These are phyloP conservation scores for Coemansia sp. DNA, from an alignment of 192 early-diverging fungal species.

Conservation along the genomic window DNA sequence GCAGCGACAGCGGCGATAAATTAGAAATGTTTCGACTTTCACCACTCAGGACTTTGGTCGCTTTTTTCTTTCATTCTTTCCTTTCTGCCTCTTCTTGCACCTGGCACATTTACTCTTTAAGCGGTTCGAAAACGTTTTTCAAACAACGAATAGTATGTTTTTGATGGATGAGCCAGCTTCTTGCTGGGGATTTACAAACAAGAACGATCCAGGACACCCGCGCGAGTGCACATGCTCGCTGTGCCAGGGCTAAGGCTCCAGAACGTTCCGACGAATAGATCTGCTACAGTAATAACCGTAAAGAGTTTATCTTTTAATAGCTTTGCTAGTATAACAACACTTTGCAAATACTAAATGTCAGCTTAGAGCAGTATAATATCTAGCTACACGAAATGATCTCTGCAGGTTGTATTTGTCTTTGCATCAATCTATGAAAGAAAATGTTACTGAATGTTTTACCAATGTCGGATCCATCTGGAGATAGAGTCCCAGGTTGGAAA, in stretches of 20 bases:
- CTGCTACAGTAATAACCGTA: not conserved
- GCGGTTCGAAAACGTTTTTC: not conserved
- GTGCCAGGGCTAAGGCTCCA: constrained; percentile 12
- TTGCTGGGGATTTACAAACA: not conserved
- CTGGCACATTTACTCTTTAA: not conserved
- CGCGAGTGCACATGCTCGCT: constrained; percentile 28
- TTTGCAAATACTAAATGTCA: too few relatives aligned
- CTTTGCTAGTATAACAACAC: too few relatives aligned
- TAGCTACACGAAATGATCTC: too few relatives aligned
- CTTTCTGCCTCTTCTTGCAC: not conserved
- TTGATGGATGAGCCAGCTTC: not conserved
- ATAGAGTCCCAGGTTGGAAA: too few relatives aligned
- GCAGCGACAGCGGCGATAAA: constrained; percentile 1
- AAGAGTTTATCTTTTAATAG: too few relatives aligned
- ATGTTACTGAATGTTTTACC: too few relatives aligned
- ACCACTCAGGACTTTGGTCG: not conserved
- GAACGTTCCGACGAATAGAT: not conserved
- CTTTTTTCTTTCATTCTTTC: not conserved
- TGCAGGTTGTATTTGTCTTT: too few relatives aligned
- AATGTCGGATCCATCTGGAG: too few relatives aligned
- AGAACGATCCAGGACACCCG: constrained; percentile 9
- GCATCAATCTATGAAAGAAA: too few relatives aligned
- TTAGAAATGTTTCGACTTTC: not conserved
- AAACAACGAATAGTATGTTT: not conserved
- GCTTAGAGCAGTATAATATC: too few relatives aligned